A percentile compares a stretch with the other conserved stretches of the same genome.
These are phyloP conservation scores for Phaseolus coccineus DNA, from an alignment of 331 rosid species.

Conservation along the genomic window DNA sequence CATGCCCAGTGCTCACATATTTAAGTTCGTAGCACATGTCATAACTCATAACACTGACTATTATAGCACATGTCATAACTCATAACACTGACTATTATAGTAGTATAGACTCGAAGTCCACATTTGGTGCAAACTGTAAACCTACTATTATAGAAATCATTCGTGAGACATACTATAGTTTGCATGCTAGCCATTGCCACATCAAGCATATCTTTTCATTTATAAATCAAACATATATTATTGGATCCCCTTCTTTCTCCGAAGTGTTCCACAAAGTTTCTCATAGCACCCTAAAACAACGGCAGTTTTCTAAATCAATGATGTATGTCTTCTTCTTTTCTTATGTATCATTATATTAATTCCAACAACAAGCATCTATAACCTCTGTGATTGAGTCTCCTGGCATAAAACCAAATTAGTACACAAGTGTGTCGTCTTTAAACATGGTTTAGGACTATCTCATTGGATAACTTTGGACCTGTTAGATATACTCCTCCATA, in stretches of 20 bases:
- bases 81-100: too few relatives aligned
- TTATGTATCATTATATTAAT: neutral
- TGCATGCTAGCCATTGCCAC: too few relatives aligned
- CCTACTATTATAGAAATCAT: too few relatives aligned
- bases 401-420: slow-evolving; percentile 3
- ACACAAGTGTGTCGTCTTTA: neutral
- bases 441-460: neutral
- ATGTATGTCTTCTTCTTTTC: neutral
- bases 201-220: neutral
- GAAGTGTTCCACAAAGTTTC: neutral
- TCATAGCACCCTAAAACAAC: neutral
- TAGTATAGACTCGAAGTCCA: too few relatives aligned
- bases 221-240: neutral
- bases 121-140: too few relatives aligned
- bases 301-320: neutral
- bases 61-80: too few relatives aligned
- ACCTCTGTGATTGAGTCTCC: neutral
- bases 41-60: too few relatives aligned
- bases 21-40: too few relatives aligned
- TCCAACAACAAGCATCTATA: neutral
- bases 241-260: neutral
- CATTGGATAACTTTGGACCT: neutral
- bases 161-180: too few relatives aligned
- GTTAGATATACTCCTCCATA: neutral
- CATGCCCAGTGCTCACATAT: too few relatives aligned